Evolutionary conservation across 768 basidiomycete species (phyloP).

Genomic region (Xerocomellus dryophilus): DNA sequence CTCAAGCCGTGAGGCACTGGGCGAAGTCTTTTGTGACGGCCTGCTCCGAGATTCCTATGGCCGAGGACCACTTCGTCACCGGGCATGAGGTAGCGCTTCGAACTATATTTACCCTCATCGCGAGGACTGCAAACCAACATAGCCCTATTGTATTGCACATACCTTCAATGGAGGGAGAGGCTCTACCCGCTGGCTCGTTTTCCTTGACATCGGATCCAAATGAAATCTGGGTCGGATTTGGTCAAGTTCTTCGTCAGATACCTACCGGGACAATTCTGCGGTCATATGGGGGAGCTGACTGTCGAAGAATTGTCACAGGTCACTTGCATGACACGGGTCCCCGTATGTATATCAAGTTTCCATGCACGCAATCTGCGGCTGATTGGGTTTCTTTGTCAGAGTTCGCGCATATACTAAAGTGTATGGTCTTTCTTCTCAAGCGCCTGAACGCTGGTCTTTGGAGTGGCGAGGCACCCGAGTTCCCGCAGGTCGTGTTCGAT

Average conservation of each 20-base stretch:
- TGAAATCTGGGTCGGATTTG: slow-evolving; percentile 53
- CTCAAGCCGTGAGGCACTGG: slow-evolving; percentile 54
- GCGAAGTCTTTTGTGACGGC: slow-evolving; percentile 46
- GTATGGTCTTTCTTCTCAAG: slow-evolving; percentile 57
- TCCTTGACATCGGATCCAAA: slow-evolving; percentile 38
- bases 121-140: slow-evolving; percentile 9
- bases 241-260: slow-evolving; percentile 48
- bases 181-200: slow-evolving; percentile 6
- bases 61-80: slow-evolving; percentile 43
- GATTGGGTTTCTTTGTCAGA: slow-evolving; percentile 38
- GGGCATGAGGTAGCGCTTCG: slow-evolving; percentile 48
- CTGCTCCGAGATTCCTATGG: slow-evolving; percentile 43
- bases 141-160: background rate
- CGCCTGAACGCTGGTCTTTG: slow-evolving; percentile 59
- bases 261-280: slow-evolving; percentile 44
- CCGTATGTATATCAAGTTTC: slow-evolving; percentile 45
- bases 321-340: slow-evolving; percentile 60
- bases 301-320: slow-evolving; percentile 53
- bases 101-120: slow-evolving; percentile 32
- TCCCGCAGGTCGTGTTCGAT: slow-evolving; percentile 76
- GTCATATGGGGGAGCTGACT: slow-evolving; percentile 36
- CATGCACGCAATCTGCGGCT: background rate
- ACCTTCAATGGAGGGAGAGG: slow-evolving; percentile 4
- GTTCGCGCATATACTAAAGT: slow-evolving; percentile 56
- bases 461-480: slow-evolving; percentile 66